phyloP scores from a whole-genome alignment of 2,329 filamentous ascomycete species.

The Hypoxylon sp. region DNA sequence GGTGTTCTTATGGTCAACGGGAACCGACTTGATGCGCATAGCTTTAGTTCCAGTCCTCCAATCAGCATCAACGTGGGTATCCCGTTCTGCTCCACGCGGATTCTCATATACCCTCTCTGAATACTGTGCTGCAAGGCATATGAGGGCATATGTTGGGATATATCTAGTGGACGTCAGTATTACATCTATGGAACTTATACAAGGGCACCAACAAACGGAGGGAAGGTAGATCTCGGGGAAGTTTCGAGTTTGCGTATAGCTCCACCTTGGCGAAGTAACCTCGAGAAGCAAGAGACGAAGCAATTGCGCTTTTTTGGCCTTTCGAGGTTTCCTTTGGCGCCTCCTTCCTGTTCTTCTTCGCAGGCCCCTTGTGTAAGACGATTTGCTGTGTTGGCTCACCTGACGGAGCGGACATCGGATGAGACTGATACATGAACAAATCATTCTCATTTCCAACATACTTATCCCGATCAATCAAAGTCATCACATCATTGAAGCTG shows the following conservation, averaged over 20 bases:
- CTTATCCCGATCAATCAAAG: conserved; percentile 75
- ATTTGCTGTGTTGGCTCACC: conserved; percentile 29
- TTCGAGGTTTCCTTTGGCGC: conserved; percentile 53
- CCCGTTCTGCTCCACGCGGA: conserved; percentile 71
- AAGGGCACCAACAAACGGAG: conserved; percentile 69
- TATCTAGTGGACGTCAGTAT: conserved; percentile 62
- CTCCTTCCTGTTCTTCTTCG: conserved; percentile 52
- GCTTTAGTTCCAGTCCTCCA: conserved; percentile 83
- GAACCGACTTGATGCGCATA: conserved; percentile 85
- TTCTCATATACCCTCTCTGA: conserved; percentile 79
- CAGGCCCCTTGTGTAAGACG: conserved; percentile 33
- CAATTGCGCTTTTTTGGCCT: conserved; percentile 53
- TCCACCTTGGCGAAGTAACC: conserved; percentile 82
- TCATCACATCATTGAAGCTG: conserved; percentile 76
- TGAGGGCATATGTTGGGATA: conserved; percentile 79
- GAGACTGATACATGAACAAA: conserved; percentile 59
- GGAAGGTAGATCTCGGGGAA: conserved; percentile 75
- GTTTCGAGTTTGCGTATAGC: conserved; percentile 80
- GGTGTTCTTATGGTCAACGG: conserved; percentile 80
- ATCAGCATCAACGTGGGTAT: conserved; percentile 78
- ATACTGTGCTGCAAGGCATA: conserved; percentile 83
- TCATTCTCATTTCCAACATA: conserved; percentile 67
- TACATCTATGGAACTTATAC: not conserved
- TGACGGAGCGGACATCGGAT: conserved; percentile 27
- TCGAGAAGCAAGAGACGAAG: conserved; percentile 57